Percentiles rank a stretch among this genome's conserved stretches.
These are phyloP conservation scores for Debaryomyces tyrocola DNA, from an alignment of 805 yeast species.

Conservation along the genomic window DNA sequence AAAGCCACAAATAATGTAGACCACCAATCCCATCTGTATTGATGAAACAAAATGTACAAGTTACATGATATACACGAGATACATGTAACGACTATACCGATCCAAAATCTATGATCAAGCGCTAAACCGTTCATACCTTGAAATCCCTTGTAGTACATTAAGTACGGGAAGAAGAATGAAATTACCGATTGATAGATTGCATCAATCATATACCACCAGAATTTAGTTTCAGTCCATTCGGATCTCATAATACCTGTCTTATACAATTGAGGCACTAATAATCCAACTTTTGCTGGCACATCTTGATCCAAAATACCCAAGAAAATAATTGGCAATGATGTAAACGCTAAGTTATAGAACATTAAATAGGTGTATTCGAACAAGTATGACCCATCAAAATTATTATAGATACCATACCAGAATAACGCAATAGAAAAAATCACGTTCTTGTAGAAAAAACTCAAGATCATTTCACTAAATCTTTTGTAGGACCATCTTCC, in stretches of 20 bases:
- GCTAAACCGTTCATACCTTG: constrained; percentile 50
- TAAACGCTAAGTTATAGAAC: constrained; percentile 81
- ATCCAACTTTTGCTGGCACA: constrained; percentile 65
- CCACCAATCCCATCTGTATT: constrained; percentile 82
- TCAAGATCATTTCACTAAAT: constrained; percentile 79
- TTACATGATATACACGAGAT: constrained; percentile 71
- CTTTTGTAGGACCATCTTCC: constrained; percentile 88
- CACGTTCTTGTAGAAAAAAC: constrained; percentile 77
- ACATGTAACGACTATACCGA: constrained; percentile 67
- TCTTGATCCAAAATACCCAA: constrained; percentile 82
- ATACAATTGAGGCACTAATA: constrained; percentile 74
- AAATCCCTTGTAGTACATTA: constrained; percentile 35
- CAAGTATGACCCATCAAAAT: constrained; percentile 79
- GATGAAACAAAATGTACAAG: constrained; percentile 62
- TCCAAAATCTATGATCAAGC: constrained; percentile 69
- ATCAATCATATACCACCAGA: constrained; percentile 73
- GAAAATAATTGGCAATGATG: constrained; percentile 77
- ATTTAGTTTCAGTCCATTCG: constrained; percentile 71
- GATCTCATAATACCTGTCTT: constrained; percentile 67
- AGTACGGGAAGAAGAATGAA: constrained; percentile 73
- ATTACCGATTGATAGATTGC: constrained; percentile 75
- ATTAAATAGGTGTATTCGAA: constrained; percentile 77
- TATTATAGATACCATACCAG: constrained; percentile 75
- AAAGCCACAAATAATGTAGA: constrained; percentile 53
- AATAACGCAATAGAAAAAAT: constrained; percentile 71